These are phyloP conservation scores for Tillandsia fasciculata DNA, from an alignment of 176 grass and related monocot species.

Conservation along the genomic window DNA sequence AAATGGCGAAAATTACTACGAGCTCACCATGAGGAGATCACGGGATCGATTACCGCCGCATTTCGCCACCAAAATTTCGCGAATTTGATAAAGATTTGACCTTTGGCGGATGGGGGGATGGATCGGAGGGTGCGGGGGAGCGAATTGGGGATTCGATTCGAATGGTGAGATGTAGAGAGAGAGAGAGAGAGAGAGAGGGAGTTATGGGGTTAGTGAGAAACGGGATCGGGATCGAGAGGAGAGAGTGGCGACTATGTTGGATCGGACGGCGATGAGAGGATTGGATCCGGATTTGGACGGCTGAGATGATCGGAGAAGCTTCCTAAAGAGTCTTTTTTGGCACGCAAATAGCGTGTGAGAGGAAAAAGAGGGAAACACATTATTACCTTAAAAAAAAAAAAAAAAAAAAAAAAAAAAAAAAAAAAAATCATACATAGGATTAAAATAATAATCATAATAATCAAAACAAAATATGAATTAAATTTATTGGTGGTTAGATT, in stretches of 20 bases:
- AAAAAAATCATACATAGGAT: neutral
- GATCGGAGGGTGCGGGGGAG: neutral
- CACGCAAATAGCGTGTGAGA: constrained; percentile 29
- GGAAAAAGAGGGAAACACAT: neutral
- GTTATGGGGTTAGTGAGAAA: neutral
- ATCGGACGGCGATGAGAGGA: constrained; percentile 10
- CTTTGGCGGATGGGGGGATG: neutral
- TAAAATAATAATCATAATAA: no score
- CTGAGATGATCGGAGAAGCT: neutral
- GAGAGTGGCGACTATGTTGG: neutral
- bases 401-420: neutral
- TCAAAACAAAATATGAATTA: no score
- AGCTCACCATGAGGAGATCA: constrained; percentile 6
- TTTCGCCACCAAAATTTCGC: neutral
- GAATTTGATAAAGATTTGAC: neutral
- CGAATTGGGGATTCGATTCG: constrained; percentile 20
- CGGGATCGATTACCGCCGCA: constrained; percentile 5
- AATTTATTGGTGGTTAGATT: no score
- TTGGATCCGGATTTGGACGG: constrained; percentile 24
- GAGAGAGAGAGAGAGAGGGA: neutral
- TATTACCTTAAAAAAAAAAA: neutral
- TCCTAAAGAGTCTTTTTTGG: constrained; percentile 22
- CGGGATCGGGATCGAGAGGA: constrained; percentile 6
- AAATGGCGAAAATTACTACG: neutral
- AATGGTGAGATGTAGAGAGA: neutral